Percentiles rank a stretch among this genome's conserved stretches.
These are phyloP conservation scores for Chenopodium suecicum DNA, from an alignment of 148 eudicot genomes.

Conservation along the genomic window DNA sequence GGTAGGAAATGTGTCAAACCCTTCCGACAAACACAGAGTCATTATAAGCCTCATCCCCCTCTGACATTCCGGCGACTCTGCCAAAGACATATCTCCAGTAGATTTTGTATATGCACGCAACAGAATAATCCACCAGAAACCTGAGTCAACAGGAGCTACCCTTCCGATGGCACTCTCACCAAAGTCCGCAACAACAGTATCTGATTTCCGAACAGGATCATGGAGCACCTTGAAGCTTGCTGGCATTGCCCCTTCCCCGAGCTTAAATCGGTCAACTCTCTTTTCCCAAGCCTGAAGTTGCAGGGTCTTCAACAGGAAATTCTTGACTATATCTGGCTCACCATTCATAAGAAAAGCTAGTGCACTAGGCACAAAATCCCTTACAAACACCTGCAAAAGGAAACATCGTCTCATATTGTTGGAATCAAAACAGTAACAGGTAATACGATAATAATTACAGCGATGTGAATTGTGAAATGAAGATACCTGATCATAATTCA, in stretches of 20 bases:
- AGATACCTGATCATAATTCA: conserved; percentile 93
- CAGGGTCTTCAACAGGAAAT: conserved; percentile 83
- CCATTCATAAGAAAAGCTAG: conserved; percentile 97
- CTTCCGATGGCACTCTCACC: conserved; percentile 99
- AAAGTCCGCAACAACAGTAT: conserved; percentile 85
- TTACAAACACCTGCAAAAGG: conserved; percentile 75
- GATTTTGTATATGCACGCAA: conserved; percentile 96
- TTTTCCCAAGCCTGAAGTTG: conserved; percentile 99
- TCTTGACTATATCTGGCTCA: conserved; percentile 95
- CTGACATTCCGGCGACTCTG: conserved; percentile 96
- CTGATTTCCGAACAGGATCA: conserved; percentile 84
- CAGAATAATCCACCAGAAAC: conserved; percentile 99
- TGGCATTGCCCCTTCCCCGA: conserved; percentile 99
- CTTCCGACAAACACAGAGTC: conserved; percentile 81
- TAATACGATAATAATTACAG: background rate
- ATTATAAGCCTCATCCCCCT: conserved; percentile 94
- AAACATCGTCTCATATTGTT: background rate
- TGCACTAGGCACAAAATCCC: conserved; percentile 99
- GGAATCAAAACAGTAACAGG: background rate
- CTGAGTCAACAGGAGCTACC: conserved; percentile 99
- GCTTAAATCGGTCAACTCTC: conserved; percentile 91
- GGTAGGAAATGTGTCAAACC: conserved; percentile 96
- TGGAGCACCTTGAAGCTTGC: conserved; percentile 99
- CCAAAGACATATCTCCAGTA: conserved; percentile 76
- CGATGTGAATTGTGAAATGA: background rate